Evolutionary conservation across 2,329 filamentous ascomycete species (phyloP).

Genomic region (Biscogniauxia mediterranea): DNA sequence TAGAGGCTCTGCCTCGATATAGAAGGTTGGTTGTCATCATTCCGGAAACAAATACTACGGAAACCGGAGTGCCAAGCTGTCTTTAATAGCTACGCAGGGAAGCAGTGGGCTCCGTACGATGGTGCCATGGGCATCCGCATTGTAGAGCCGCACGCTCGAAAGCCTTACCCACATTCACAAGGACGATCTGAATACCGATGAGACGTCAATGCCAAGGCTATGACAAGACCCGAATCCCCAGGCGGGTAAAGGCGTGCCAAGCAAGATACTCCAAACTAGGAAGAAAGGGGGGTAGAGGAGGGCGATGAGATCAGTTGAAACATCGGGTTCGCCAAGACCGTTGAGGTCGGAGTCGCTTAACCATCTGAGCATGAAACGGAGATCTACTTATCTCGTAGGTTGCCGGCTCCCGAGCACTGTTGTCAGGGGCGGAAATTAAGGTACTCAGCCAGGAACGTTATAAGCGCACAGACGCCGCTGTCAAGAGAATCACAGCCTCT

Average conservation of each 20-base stretch:
- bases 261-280: neutral
- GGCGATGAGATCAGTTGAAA: neutral
- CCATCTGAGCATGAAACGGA: neutral
- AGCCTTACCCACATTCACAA: neutral
- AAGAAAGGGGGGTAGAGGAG: neutral
- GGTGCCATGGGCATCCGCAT: neutral
- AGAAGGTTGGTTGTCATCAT: neutral
- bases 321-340: conserved; percentile 2
- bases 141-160: neutral
- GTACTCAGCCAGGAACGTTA: neutral
- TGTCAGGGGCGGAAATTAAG: neutral
- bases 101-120: neutral
- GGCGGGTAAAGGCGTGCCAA: neutral
- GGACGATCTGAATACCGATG: neutral
- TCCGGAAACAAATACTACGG: neutral
- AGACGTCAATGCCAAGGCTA: conserved; percentile 2
- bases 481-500: neutral
- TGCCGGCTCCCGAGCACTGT: neutral
- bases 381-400: neutral
- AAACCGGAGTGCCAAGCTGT: neutral
- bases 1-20: neutral
- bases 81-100: neutral
- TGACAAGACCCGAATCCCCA: neutral
- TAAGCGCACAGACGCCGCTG: neutral
- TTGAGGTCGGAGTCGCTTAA: neutral